Evolutionary conservation across 805 yeast species (phyloP).

Genomic region (Scheffersomyces amazonensis): DNA sequence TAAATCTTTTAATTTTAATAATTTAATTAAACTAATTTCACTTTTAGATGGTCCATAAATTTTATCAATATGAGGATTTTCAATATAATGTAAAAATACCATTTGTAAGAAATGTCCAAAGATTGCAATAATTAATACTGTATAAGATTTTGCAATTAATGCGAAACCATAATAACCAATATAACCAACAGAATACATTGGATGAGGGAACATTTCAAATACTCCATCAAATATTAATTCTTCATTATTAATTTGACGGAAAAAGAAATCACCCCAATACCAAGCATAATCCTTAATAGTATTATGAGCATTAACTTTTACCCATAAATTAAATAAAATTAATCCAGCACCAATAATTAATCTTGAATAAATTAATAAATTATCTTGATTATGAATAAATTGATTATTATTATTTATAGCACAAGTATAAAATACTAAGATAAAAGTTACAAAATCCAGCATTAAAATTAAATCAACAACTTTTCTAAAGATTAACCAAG

Average conservation of each 20-base stretch:
- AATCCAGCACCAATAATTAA: constrained; percentile 57
- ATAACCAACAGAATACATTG: constrained; percentile 89
- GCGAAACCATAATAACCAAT: constrained; percentile 86
- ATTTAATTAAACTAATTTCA: constrained; percentile 32
- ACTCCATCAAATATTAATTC: constrained; percentile 84
- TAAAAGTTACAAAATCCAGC: constrained; percentile 79
- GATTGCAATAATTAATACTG: constrained; percentile 65
- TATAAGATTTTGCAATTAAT: constrained; percentile 68
- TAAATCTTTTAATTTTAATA: constrained; percentile 48
- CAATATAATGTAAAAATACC: constrained; percentile 69
- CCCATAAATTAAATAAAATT: constrained; percentile 77
- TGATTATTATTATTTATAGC: constrained; percentile 37
- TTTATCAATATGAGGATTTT: constrained; percentile 83
- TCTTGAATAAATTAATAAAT: constrained; percentile 46
- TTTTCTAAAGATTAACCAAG: constrained; percentile 79
- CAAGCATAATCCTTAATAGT: constrained; percentile 89
- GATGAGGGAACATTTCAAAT: constrained; percentile 87
- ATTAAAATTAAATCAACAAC: constrained; percentile 77
- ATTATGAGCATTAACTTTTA: constrained; percentile 81
- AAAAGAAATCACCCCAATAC: constrained; percentile 95
- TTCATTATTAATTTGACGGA: constrained; percentile 59
- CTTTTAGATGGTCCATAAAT: constrained; percentile 57
- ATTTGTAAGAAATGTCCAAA: constrained; percentile 78
- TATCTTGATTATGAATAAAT: constrained; percentile 37
- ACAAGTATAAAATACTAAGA: constrained; percentile 57